A percentile compares a stretch with the other conserved stretches of the same genome.
These are phyloP conservation scores for Pyricularia pennisetigena DNA, from an alignment of 2,329 filamentous ascomycete species.

Conservation along the genomic window DNA sequence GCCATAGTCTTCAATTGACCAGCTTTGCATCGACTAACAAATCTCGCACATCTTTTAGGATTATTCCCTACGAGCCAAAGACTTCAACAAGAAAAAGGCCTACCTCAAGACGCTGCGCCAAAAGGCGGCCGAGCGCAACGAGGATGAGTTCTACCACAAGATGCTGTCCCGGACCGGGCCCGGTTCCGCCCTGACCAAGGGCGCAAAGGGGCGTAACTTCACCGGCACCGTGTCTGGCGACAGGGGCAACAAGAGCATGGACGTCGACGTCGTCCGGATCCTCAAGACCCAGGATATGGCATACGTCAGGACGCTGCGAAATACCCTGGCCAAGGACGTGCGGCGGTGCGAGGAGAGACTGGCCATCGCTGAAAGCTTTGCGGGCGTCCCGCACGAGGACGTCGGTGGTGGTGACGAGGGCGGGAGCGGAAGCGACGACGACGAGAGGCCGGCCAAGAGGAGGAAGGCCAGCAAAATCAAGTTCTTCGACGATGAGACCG, in stretches of 20 bases:
- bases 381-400: slow-evolving; percentile 18
- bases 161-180: slow-evolving; percentile 56
- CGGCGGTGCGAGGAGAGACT: slow-evolving; percentile 42
- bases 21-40: neutral
- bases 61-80: slow-evolving; percentile 54
- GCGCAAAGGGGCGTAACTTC: slow-evolving; percentile 31
- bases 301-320: slow-evolving; percentile 53
- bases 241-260: slow-evolving; percentile 44
- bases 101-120: slow-evolving; percentile 48
- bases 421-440: slow-evolving; percentile 18
- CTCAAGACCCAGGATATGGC: slow-evolving; percentile 62
- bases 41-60: slow-evolving; percentile 28
- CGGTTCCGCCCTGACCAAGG: slow-evolving; percentile 31
- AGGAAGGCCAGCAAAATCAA: slow-evolving; percentile 36
- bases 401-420: slow-evolving; percentile 22
- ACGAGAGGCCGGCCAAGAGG: slow-evolving; percentile 11
- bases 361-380: slow-evolving; percentile 29
- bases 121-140: slow-evolving; percentile 57
- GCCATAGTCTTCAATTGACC: neutral
- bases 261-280: slow-evolving; percentile 47
- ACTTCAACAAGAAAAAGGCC: slow-evolving; percentile 56
- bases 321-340: slow-evolving; percentile 49
- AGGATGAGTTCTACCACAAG: slow-evolving; percentile 65
- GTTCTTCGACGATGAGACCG: slow-evolving; percentile 32
- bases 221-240: slow-evolving; percentile 47